phyloP scores from a whole-genome alignment of 2,329 filamentous ascomycete species.

The Penicillium italicum region DNA sequence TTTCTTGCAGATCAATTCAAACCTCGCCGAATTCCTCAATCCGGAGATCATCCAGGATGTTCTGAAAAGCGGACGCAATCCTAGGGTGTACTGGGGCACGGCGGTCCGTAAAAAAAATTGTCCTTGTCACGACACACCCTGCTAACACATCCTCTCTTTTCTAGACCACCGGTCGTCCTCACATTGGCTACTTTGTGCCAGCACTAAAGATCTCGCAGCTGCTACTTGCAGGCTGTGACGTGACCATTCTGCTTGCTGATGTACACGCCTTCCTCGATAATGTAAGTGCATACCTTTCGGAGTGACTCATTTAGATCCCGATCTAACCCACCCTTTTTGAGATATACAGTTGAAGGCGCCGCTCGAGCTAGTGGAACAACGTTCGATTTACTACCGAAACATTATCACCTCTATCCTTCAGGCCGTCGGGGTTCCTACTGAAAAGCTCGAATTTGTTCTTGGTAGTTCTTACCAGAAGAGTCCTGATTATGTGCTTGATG shows the following conservation, averaged over 20 bases:
- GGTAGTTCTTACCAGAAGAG: slow-evolving; percentile 73
- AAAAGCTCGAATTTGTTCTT: slow-evolving; percentile 76
- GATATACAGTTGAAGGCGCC: slow-evolving; percentile 61
- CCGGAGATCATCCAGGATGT: slow-evolving; percentile 49
- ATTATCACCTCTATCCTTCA: slow-evolving; percentile 71
- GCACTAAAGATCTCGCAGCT: slow-evolving; percentile 88
- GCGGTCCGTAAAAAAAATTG: slow-evolving; percentile 28
- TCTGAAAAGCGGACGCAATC: slow-evolving; percentile 29
- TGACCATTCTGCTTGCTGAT: slow-evolving; percentile 68
- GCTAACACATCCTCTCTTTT: background rate
- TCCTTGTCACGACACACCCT: background rate
- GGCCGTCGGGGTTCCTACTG: slow-evolving; percentile 72
- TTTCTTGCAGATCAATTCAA: slow-evolving; percentile 60
- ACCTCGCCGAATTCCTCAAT: slow-evolving; percentile 78
- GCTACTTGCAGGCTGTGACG: slow-evolving; percentile 76
- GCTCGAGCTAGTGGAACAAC: slow-evolving; percentile 77
- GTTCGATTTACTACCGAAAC: slow-evolving; percentile 78
- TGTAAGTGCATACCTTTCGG: background rate
- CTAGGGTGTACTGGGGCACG: slow-evolving; percentile 35
- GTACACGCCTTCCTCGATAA: slow-evolving; percentile 56
- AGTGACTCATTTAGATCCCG: no score
- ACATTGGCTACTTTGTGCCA: slow-evolving; percentile 51
- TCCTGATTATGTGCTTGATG: slow-evolving; percentile 77
- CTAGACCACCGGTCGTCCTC: slow-evolving; percentile 60
- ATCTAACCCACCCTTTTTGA: background rate